A percentile compares a stretch with the other conserved stretches of the same genome.
These are phyloP conservation scores for Fusarium sp. DNA, from an alignment of 2,329 filamentous ascomycete genomes.

Conservation along the genomic window DNA sequence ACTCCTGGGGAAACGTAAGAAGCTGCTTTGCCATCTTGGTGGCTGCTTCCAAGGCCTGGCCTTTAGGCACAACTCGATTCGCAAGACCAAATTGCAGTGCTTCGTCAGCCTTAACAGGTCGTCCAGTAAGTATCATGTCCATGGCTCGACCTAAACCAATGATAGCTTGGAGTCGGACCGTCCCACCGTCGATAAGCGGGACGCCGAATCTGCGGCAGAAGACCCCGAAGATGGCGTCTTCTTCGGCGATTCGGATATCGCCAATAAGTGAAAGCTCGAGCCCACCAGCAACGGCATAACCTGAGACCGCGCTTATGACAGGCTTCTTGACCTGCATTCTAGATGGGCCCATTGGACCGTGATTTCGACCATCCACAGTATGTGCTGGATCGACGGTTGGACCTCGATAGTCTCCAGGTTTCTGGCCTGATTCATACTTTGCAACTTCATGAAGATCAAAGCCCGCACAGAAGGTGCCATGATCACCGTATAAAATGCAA, in stretches of 20 bases:
- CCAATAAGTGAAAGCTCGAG: slow-evolving; percentile 17
- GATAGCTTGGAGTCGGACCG: slow-evolving; percentile 18
- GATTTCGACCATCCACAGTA: not conserved
- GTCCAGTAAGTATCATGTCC: slow-evolving; percentile 24
- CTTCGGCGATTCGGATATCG: slow-evolving; percentile 13
- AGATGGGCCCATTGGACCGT: not conserved
- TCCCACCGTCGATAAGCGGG: slow-evolving; percentile 21
- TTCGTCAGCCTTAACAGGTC: slow-evolving; percentile 6
- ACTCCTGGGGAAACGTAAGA: slow-evolving; percentile 8
- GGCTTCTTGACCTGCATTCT: slow-evolving; percentile 22
- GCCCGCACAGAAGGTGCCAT: slow-evolving; percentile 14
- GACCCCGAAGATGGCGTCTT: slow-evolving; percentile 9
- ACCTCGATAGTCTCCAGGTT: not conserved
- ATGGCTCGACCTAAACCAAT: slow-evolving; percentile 15
- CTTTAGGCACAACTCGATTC: slow-evolving; percentile 11
- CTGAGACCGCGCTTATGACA: slow-evolving; percentile 13
- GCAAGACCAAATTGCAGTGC: slow-evolving; percentile 21
- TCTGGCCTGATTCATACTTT: not conserved
- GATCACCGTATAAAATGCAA: slow-evolving; percentile 10
- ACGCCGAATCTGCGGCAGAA: slow-evolving; percentile 25
- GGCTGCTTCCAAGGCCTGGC: slow-evolving; percentile 11
- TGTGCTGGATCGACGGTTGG: not conserved
- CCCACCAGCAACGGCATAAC: slow-evolving; percentile 14
- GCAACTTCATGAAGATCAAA: slow-evolving; percentile 25
- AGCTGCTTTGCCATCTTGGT: slow-evolving; percentile 26